Conservation (phyloP, 2,329 filamentous ascomycete species). For the Aspergillus alliaceus region DNA sequence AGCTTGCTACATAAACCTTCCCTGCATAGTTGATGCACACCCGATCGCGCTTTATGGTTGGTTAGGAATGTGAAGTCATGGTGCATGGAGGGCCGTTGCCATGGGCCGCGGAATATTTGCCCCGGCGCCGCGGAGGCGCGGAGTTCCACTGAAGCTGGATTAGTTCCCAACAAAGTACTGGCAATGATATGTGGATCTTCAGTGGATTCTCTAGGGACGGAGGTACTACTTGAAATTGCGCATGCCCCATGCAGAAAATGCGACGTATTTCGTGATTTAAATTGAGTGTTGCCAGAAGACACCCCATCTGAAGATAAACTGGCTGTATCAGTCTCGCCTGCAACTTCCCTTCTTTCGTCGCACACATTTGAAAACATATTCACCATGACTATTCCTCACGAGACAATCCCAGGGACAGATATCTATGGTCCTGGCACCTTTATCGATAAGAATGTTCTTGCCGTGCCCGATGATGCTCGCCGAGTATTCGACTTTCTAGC, state of each 20-base stretch:
- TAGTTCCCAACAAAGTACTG: too few species aligned
- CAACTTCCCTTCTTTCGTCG: not conserved
- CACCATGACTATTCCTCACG: not conserved
- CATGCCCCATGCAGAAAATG: too few species aligned
- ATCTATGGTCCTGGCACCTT: conserved; percentile 45
- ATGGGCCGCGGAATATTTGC: not conserved
- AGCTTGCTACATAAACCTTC: not conserved
- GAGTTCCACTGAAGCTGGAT: too few species aligned
- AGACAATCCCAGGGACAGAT: conserved; percentile 18
- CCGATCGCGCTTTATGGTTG: not conserved
- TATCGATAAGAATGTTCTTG: conserved; percentile 38
- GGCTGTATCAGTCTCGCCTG: too few species aligned
- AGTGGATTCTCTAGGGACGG: too few species aligned
- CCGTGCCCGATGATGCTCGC: conserved; percentile 37
- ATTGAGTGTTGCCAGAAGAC: too few species aligned
- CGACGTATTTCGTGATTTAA: too few species aligned
- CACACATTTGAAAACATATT: not conserved
- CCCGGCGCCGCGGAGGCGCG: not conserved
- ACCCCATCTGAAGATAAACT: too few species aligned
- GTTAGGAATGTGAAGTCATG: not conserved
- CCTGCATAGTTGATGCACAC: not conserved
- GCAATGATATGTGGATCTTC: too few species aligned
- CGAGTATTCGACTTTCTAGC: conserved; percentile 42
- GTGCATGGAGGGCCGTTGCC: not conserved
- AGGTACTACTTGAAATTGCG: too few species aligned